Evolutionary conservation across 129 eudicot species (phyloP), one percentile per base, ranked within the genome.

Genomic region (Flaveria linearis): DNA sequence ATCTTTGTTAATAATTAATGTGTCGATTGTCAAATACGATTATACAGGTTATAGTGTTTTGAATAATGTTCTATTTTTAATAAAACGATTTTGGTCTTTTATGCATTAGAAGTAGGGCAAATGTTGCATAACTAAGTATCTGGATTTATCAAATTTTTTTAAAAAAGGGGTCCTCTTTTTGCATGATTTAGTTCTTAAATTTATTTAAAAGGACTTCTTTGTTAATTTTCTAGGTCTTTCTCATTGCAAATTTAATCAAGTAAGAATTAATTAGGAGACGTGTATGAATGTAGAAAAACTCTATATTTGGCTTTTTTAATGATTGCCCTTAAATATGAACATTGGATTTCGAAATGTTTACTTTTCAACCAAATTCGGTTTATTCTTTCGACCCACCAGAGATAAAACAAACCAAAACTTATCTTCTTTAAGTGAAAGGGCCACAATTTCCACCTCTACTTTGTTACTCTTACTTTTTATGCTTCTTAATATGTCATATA

Each of bases 401-500:
- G 66, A 23, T 60, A 11, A 22, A 23, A 60, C 66, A 4, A 9
- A 13, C 39, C 64, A 11, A 60, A 60, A 10, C 9, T 2, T 23
- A 50, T 9, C 41, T 1, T 69, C n/a, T 43, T 17, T 13, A 68
- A 7, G 60, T 47, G 12, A 69, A 23, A 18, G 58, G 10, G 16
- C 46, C 42, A 45, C 6, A 68, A 18, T 45, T 17, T 22, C n/a
- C 33, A 68, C 5, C 8, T 68, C 17, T 9, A 53, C 11, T 52
- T 26, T 52, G 5, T 33, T 72, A 30, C 46, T 45, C 28, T 55
- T 60, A 60, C 69, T 78, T 9, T 73, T 78, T 56, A 50, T 52
- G 11, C 56, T 55, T 13, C 43, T 62, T 42, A 28, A 12, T 62
- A 26, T 72, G 74, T 75, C 28, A 43, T 76, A 43, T 74, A 26